These are phyloP conservation scores for Rhodamnia argentea DNA, from an alignment of 345 rosid species.

Conservation along the genomic window DNA sequence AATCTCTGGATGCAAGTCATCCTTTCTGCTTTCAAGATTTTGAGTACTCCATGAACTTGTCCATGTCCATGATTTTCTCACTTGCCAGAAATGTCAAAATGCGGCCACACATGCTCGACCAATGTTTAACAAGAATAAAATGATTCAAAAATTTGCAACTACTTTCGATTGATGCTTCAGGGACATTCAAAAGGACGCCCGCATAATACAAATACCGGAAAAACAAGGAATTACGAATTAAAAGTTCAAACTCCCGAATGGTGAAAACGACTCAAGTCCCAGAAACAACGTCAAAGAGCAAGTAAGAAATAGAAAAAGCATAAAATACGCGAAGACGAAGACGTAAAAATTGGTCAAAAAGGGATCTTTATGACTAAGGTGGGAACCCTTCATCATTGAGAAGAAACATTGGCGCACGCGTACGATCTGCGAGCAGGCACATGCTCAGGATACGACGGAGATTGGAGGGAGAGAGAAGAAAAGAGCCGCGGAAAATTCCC, in stretches of 20 bases:
- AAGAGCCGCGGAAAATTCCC: not conserved
- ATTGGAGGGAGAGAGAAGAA: not conserved
- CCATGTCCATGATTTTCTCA: not conserved
- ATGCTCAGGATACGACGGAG: not conserved
- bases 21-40: not conserved
- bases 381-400: not conserved
- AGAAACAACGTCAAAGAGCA: not conserved
- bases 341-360: not conserved
- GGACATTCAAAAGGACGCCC: not conserved
- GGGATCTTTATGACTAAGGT: not conserved
- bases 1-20: slow-evolving; percentile 27
- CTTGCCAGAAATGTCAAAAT: not conserved
- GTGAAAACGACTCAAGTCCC: not conserved
- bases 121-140: not conserved
- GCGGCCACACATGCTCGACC: not conserved
- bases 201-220: not conserved
- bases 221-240: not conserved
- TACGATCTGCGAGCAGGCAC: not conserved
- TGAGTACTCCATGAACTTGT: not conserved
- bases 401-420: not conserved
- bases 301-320: not conserved
- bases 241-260: not conserved
- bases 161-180: not conserved
- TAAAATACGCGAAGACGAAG: not conserved
- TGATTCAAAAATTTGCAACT: not conserved